Evolutionary conservation across 345 rosid species (phyloP), one percentile per base, ranked within the genome.

Genomic region (Balakata baccata): DNA sequence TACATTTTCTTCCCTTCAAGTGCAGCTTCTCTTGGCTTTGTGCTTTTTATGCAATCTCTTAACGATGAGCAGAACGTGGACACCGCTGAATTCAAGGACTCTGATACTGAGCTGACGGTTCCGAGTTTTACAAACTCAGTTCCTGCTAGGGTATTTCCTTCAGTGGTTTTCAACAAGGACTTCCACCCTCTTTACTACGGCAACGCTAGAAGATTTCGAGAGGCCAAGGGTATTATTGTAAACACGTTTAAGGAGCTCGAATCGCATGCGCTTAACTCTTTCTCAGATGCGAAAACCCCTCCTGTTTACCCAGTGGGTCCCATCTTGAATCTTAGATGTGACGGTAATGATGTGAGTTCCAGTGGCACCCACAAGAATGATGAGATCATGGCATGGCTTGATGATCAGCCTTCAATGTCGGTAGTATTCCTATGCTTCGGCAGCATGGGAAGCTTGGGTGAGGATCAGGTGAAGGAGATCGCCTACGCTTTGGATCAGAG

Each of bases 161-260:
- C 64, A 0, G 23, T 17, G n/a, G 20, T 49, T 7, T 3, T 72
- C 5, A n/a, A 51, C 49, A 61, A 72, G 16, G 68, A 72, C 4
- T 50, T 52, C 20, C 66, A 43, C 29, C 45, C 66, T 52, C 25
- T 68, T 29, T 64, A 57, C 64, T 16, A 70, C 18, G 71, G 23
- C 29, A 51, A 45, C 29, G 34, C 66, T 3, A 46, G 52, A 18
- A 62, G 57, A 70, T 56, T 39, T 25, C 7, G 34, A 25, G 65
- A 70, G 47, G 20, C 49, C 2, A 46, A 57, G 49, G 75, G 79
- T 7, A 76, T 76, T 38, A 20, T 76, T 29, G 50, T 76, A 22
- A 76, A 76, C 56, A 64, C 70, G 9, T 76, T 41, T 5, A 12
- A 0, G 54, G 71, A 54, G 60, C 75, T 70, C 3, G 79, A 76